These are phyloP conservation scores for Mycena citricolor DNA, from an alignment of 1,284 basidiomycete genomes.

Conservation along the genomic window DNA sequence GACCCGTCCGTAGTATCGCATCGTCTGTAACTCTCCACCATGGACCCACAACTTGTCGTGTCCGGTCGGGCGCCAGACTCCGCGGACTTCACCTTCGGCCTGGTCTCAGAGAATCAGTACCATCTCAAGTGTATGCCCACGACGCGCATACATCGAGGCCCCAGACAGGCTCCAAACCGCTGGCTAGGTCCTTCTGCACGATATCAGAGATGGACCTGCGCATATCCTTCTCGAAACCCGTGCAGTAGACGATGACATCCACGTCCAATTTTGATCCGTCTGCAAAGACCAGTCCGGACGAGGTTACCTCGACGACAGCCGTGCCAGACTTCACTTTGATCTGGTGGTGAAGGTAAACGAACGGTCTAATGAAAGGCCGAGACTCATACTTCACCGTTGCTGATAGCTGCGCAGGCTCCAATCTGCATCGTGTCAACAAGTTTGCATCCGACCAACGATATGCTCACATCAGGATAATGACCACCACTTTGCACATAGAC, in stretches of 20 bases:
- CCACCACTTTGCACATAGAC: slow-evolving; percentile 13
- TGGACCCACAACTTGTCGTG: slow-evolving; percentile 21
- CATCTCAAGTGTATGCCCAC: not conserved
- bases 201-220: slow-evolving; percentile 7
- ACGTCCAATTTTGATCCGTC: slow-evolving; percentile 13
- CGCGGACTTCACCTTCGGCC: slow-evolving; percentile 20
- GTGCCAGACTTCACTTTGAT: slow-evolving; percentile 21
- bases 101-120: slow-evolving; percentile 1
- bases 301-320: slow-evolving; percentile 11
- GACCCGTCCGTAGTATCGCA: slow-evolving; percentile 19
- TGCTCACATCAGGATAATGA: slow-evolving; percentile 22
- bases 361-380: not conserved
- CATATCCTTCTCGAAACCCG: slow-evolving; percentile 18
- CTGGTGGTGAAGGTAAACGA: not conserved
- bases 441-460: too few species aligned
- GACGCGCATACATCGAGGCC: slow-evolving; percentile 16
- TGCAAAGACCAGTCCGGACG: slow-evolving; percentile 15
- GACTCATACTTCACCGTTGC: slow-evolving; percentile 10
- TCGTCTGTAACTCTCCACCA: slow-evolving; percentile 21
- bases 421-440: slow-evolving; percentile 1
- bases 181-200: slow-evolving; percentile 9
- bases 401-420: slow-evolving; percentile 15
- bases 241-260: slow-evolving; percentile 20
- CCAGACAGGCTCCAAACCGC: slow-evolving; percentile 18
- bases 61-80: slow-evolving; percentile 19